Base-by-base conservation (phyloP, 169 alveolate species). In the Cystoisospora suis region DNA sequence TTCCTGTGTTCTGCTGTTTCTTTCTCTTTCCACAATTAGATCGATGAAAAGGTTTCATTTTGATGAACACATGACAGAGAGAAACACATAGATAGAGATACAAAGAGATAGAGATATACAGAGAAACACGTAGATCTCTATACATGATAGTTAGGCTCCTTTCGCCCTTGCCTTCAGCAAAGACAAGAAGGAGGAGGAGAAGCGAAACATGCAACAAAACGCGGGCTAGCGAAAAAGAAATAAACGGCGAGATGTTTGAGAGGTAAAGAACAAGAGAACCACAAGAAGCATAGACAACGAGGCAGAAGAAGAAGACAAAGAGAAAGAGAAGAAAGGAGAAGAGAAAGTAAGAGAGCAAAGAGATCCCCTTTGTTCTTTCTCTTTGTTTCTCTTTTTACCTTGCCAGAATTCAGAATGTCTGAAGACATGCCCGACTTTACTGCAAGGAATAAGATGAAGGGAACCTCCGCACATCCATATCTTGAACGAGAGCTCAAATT, bases 401-500 rank as follows among this genome's bases (percentile, higher is more conserved):
- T 90, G 86, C 92, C 88, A 88, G 92, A 53, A 87, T 36, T 87
- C 45, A 70, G 91, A 88, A 69, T 81, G 75, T 9, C 95, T 44
- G 81, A 93, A 93, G 47, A 93, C 80, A 38, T 93, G 95, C 53
- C 83, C 93, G 5, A 93, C 95, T 80, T 90, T 58, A 81, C 93
- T 81, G 89, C 95, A 93, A 47, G 94, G 93, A 29, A 83, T 27
- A 53, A 91, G 59, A 56, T 90, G 93, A 53, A 93, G 91, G 34
- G 47, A 27, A 0, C 95, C 95, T 7, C 95, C 95, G 72, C 95
- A 93, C 90, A 91, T 88, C 95, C 95, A 93, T 0, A 77, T 77
- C 83, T 93, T 93, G 40, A 93, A 81, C 65, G 93, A 86, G 29
- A 93, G 59, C 89, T 93, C 95, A 45, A 93, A 88, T 65, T 93